These are phyloP conservation scores for Ligustrum vulgare DNA, from an alignment of 257 asterid genomes.

Conservation along the genomic window DNA sequence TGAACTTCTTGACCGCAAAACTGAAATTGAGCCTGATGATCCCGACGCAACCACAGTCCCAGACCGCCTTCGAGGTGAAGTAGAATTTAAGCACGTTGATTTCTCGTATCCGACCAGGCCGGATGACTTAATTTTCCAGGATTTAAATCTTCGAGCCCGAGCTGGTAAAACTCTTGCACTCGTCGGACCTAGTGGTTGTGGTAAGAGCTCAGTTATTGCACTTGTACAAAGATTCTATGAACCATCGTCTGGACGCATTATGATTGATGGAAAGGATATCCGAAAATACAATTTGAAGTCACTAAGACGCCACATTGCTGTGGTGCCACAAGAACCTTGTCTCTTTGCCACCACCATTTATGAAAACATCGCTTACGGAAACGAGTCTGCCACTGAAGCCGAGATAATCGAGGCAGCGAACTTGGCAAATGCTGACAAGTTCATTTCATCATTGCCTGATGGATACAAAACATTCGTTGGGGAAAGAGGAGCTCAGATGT, in stretches of 20 bases:
- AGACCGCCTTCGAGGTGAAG: conserved; percentile 67
- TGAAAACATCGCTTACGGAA: conserved; percentile 79
- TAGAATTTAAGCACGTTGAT: conserved; percentile 81
- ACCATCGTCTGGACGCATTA: conserved; percentile 71
- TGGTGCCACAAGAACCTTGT: conserved; percentile 85
- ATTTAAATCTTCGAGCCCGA: conserved; percentile 63
- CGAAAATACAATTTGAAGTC: conserved; percentile 71
- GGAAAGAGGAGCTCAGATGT: conserved; percentile 77
- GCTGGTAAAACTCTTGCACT: conserved; percentile 87
- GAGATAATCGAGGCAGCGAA: conserved; percentile 76
- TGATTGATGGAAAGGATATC: conserved; percentile 74
- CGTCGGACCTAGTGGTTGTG: conserved; percentile 87
- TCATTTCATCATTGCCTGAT: conserved; percentile 51
- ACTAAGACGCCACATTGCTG: conserved; percentile 60
- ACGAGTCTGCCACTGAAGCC: conserved; percentile 61
- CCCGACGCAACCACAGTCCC: conserved; percentile 42
- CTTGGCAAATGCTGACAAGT: conserved; percentile 69
- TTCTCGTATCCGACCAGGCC: conserved; percentile 81
- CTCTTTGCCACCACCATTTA: conserved; percentile 70
- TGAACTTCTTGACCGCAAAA: conserved; percentile 76
- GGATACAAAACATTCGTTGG: conserved; percentile 64
- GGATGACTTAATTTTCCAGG: conserved; percentile 56
- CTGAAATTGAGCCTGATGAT: conserved; percentile 81
- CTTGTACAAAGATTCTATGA: conserved; percentile 74
- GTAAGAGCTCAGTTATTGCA: conserved; percentile 70